A percentile compares a stretch with the other conserved stretches of the same genome.
Conservation (phyloP, 768 basidiomycete genomes). For the Saitozyma podzolica region DNA sequence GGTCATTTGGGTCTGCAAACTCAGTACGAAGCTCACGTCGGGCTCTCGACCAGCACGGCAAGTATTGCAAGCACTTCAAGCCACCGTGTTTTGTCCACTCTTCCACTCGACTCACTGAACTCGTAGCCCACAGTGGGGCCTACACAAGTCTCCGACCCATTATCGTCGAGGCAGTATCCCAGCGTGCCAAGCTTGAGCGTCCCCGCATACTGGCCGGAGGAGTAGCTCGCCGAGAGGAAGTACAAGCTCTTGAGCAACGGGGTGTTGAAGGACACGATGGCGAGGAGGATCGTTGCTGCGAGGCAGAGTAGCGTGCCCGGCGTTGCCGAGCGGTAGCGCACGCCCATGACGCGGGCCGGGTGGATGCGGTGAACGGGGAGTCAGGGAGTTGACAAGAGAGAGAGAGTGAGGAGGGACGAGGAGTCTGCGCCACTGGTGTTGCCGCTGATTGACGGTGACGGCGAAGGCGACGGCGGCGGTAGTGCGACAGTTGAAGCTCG, state of each 20-base stretch:
- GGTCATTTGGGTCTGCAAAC: constrained; percentile 69
- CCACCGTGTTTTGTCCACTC: background rate
- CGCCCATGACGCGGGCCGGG: constrained; percentile 33
- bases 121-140: constrained; percentile 80
- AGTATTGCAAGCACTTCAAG: background rate
- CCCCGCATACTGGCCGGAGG: constrained; percentile 42
- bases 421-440: too few species aligned
- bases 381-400: too few species aligned
- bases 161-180: constrained; percentile 69
- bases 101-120: constrained; percentile 63
- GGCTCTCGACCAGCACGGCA: too few species aligned
- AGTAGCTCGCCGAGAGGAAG: constrained; percentile 64
- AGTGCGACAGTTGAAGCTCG: too few species aligned
- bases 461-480: too few species aligned
- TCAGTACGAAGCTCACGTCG: too few species aligned
- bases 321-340: constrained; percentile 71
- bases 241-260: constrained; percentile 84
- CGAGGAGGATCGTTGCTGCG: constrained; percentile 73
- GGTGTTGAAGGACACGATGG: constrained; percentile 84
- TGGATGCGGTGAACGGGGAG: background rate
- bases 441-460: too few species aligned
- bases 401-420: too few species aligned
- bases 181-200: constrained; percentile 79
- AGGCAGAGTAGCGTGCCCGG: constrained; percentile 85
- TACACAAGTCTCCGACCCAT: constrained; percentile 63